Base-by-base conservation (phyloP, 306 rosid species). In the Trifolium subterraneum region DNA sequence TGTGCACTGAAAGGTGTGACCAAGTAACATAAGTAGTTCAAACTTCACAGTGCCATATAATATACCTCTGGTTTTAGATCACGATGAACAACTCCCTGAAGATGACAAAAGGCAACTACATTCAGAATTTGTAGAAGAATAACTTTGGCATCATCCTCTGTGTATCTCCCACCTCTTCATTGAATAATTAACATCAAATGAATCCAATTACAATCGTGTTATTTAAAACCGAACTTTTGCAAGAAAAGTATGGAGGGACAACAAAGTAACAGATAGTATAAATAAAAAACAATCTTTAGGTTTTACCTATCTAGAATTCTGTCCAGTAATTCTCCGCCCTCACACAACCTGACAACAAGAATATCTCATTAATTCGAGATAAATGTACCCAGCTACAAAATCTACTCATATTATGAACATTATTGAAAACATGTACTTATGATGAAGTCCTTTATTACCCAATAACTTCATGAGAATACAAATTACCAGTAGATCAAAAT, bases 31-130 rank as follows among this genome's bases (percentile, higher is more conserved):
- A 47, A 47, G 64, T 23, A 31, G 68, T 71, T 76, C 50, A 75
- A 64, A 64, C 70, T 50, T 78, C 60, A 54, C 23, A 72, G 33
- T 64, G 51, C 11, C 38, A 66, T 39, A 12, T 82, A 93, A 66
- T 38, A 12, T 82, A 93, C 98, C 98, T 94, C 98, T 63, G 98
- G 98, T 86, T 94, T 94, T 64, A 94, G 87, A 80, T 94, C 98
- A 55, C 98, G 97, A 55, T 91, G 98, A 68, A 91, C 94, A 18
- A 94, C 97, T 51, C 98, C 98, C 81, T 94, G 98, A 72, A 91
- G 93, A 86, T 91, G 98, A 80, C 94, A 91, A 81, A 76, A 91
- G 23, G 98, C 82, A 79, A 86, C 94, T 18, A 89, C 98, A 78
- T 81, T 84, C 35, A 91, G 79, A 74, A 94, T 94, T 85, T 94